A percentile compares a stretch with the other conserved stretches of the same genome.
phyloP scores from a whole-genome alignment of 306 rosid species.

The Medicago arabica region DNA sequence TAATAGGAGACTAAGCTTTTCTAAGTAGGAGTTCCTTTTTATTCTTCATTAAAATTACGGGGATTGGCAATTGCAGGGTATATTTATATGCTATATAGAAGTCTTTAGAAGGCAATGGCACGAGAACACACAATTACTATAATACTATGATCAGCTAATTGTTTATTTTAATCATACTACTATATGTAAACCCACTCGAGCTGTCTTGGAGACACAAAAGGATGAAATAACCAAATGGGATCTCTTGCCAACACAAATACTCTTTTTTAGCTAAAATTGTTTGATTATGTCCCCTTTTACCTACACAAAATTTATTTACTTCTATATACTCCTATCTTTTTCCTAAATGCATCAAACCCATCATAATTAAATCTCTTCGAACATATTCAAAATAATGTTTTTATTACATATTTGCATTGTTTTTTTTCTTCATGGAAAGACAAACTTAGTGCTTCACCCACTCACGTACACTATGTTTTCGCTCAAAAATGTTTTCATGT shows the following conservation, averaged over 20 bases:
- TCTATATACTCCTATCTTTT: not conserved
- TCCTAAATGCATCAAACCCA: slow-evolving; percentile 20
- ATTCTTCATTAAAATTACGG: slow-evolving; percentile 44
- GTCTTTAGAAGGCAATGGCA: slow-evolving; percentile 71
- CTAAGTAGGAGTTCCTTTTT: not conserved
- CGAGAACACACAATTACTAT: slow-evolving; percentile 51
- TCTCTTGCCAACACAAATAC: slow-evolving; percentile 56
- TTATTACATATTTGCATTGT: not conserved
- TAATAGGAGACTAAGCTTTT: not conserved
- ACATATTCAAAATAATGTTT: slow-evolving; percentile 9
- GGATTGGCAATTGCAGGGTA: slow-evolving; percentile 66
- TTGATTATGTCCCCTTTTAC: slow-evolving; percentile 55
- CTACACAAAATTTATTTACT: slow-evolving; percentile 29
- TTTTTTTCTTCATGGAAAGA: slow-evolving; percentile 35
- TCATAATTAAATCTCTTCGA: slow-evolving; percentile 5
- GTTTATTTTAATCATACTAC: slow-evolving; percentile 34
- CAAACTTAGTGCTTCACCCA: slow-evolving; percentile 58
- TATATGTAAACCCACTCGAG: slow-evolving; percentile 73
- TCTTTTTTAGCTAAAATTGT: slow-evolving; percentile 53
- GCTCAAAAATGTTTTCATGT: not conserved
- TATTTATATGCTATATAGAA: slow-evolving; percentile 36
- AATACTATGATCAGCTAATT: slow-evolving; percentile 35
- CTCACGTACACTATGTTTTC: not conserved
- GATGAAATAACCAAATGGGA: slow-evolving; percentile 55
- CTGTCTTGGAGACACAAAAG: slow-evolving; percentile 73